Percentiles rank a stretch among this genome's conserved stretches.
phyloP scores from a whole-genome alignment of 805 yeast genomes.

The Brettanomyces sp. region DNA sequence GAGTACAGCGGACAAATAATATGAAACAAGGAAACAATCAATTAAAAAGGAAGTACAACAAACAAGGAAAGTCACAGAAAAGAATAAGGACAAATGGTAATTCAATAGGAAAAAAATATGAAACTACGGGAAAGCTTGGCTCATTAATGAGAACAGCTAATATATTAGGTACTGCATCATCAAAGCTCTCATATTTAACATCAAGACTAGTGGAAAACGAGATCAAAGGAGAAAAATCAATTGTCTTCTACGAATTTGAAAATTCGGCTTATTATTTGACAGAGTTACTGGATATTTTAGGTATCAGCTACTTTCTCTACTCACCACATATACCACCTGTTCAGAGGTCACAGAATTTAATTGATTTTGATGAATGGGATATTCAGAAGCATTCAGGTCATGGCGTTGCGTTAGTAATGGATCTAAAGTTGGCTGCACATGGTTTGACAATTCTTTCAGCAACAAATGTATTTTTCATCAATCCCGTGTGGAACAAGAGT shows the following conservation, averaged over 20 bases:
- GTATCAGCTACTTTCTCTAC: slow-evolving; percentile 53
- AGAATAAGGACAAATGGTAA: background rate
- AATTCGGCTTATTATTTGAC: slow-evolving; percentile 62
- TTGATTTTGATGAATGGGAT: slow-evolving; percentile 36
- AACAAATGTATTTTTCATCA: slow-evolving; percentile 59
- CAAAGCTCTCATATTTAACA: slow-evolving; percentile 53
- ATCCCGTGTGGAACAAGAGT: slow-evolving; percentile 62
- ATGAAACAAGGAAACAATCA: background rate
- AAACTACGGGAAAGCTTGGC: slow-evolving; percentile 11
- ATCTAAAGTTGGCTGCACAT: slow-evolving; percentile 56
- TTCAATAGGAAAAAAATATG: background rate
- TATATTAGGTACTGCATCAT: slow-evolving; percentile 53
- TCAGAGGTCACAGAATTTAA: slow-evolving; percentile 43
- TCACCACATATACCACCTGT: slow-evolving; percentile 46
- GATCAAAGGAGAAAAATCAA: slow-evolving; percentile 35
- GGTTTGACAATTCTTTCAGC: slow-evolving; percentile 63
- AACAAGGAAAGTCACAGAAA: background rate
- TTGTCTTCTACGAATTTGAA: slow-evolving; percentile 63
- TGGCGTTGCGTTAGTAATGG: slow-evolving; percentile 56
- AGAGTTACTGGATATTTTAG: slow-evolving; percentile 53
- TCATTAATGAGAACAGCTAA: slow-evolving; percentile 24
- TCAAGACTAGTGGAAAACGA: slow-evolving; percentile 47
- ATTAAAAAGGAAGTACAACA: background rate
- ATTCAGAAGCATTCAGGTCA: slow-evolving; percentile 28
- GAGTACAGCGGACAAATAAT: background rate